These are phyloP conservation scores for Simplicillium aogashimaense DNA, from an alignment of 2,329 filamentous ascomycete genomes.

Conservation along the genomic window DNA sequence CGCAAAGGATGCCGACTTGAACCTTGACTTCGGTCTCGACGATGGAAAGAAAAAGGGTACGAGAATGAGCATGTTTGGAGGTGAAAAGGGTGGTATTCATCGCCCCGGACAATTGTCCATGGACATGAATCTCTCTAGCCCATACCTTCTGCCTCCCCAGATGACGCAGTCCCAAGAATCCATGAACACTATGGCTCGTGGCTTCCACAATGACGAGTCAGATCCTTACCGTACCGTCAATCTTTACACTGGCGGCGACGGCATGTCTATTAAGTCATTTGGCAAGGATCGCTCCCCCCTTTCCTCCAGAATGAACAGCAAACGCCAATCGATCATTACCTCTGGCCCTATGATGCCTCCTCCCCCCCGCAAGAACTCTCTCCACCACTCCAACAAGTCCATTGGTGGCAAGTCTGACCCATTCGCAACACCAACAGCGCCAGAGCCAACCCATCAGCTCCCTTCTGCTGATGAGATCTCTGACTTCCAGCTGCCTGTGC, in stretches of 20 bases:
- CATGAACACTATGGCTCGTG: constrained; percentile 72
- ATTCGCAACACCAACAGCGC: constrained; percentile 22
- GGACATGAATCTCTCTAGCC: constrained; percentile 67
- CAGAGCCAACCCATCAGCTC: constrained; percentile 16
- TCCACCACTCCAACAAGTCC: constrained; percentile 26
- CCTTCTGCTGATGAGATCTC: constrained; percentile 10
- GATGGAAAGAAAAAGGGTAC: constrained; percentile 31
- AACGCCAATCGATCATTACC: constrained; percentile 18
- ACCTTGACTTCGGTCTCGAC: constrained; percentile 82
- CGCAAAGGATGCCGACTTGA: constrained; percentile 75
- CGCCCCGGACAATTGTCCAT: constrained; percentile 52
- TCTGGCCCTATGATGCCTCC: constrained; percentile 16
- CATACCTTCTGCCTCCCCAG: constrained; percentile 85
- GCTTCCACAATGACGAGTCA: constrained; percentile 56
- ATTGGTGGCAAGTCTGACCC: constrained; percentile 23
- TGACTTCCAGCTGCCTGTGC: constrained; percentile 17
- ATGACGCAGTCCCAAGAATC: constrained; percentile 75
- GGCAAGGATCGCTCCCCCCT: constrained; percentile 32
- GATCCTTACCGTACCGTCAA: constrained; percentile 71
- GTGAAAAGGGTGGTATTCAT: constrained; percentile 43
- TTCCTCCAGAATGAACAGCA: constrained; percentile 32
- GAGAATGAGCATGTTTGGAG: constrained; percentile 30
- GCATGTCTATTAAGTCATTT: constrained; percentile 44
- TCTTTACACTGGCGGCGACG: constrained; percentile 47
- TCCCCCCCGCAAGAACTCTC: constrained; percentile 28